These are phyloP conservation scores for Escovopsis sp. DNA, from an alignment of 2,329 filamentous ascomycete genomes.

Conservation along the genomic window DNA sequence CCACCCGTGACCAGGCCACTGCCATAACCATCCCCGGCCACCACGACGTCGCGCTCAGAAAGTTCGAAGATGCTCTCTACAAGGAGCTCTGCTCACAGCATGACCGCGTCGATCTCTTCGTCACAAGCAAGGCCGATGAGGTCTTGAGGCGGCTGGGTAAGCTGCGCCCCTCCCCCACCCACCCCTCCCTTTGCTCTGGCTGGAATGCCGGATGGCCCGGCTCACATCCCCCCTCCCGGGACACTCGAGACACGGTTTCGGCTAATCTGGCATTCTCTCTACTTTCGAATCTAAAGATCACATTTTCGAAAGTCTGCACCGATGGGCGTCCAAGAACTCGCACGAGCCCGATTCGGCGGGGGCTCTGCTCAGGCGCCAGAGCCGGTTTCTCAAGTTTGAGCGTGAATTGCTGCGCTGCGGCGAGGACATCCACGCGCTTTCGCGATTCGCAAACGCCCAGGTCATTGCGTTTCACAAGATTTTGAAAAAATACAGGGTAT, in stretches of 20 bases:
- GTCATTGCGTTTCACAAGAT: conserved; percentile 68
- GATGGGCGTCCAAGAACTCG: conserved; percentile 30
- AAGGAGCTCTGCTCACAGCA: conserved; percentile 59
- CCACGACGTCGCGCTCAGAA: conserved; percentile 39
- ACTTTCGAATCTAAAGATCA: conserved; percentile 15
- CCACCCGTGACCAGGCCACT: conserved; percentile 52
- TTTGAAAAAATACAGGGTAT: conserved; percentile 67
- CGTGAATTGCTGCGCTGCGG: conserved; percentile 42
- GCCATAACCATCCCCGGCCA: conserved; percentile 65
- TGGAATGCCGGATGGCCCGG: not conserved
- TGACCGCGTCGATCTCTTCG: conserved; percentile 63
- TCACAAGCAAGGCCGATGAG: conserved; percentile 67
- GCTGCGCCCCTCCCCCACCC: not conserved
- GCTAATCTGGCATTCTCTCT: no score
- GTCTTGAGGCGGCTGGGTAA: conserved; percentile 54
- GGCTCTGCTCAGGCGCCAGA: conserved; percentile 31
- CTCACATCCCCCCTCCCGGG: conserved; percentile 22
- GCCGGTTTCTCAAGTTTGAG: conserved; percentile 39
- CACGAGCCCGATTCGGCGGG: conserved; percentile 15
- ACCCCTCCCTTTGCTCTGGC: not conserved
- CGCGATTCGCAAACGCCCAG: conserved; percentile 61
- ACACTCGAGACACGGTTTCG: no score
- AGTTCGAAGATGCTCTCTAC: conserved; percentile 61
- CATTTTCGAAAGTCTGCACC: conserved; percentile 32
- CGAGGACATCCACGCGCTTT: conserved; percentile 55